These are phyloP conservation scores for Saccharum spontaneum DNA, from an alignment of 176 grass and related monocot genomes.

Conservation along the genomic window DNA sequence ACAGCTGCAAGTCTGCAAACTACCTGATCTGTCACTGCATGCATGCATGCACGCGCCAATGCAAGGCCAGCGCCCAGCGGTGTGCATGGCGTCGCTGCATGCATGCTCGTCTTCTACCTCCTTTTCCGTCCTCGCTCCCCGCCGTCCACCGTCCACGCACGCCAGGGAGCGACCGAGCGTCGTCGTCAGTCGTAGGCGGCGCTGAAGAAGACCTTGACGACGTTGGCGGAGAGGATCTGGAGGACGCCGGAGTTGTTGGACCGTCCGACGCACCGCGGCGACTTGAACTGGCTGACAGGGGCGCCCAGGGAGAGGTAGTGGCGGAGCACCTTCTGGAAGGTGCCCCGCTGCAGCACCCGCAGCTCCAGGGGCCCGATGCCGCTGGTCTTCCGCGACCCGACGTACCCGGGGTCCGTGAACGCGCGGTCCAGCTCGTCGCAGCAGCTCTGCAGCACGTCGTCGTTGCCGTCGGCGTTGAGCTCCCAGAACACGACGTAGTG, in stretches of 20 bases:
- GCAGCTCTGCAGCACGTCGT: slow-evolving; percentile 57
- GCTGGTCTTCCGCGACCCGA: slow-evolving; percentile 19
- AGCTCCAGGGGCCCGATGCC: too few species aligned
- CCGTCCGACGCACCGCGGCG: slow-evolving; percentile 49
- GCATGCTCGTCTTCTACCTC: too few species aligned
- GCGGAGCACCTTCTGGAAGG: slow-evolving; percentile 63
- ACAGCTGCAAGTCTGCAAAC: not conserved
- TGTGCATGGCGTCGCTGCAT: too few species aligned
- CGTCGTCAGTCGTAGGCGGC: slow-evolving; percentile 24
- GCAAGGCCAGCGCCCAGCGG: too few species aligned
- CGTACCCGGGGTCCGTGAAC: slow-evolving; percentile 64
- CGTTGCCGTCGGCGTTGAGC: slow-evolving; percentile 33
- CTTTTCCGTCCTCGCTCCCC: too few species aligned
- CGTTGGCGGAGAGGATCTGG: slow-evolving; percentile 48
- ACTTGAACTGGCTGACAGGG: slow-evolving; percentile 87
- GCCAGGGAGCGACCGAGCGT: too few species aligned
- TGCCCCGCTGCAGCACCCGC: slow-evolving; percentile 16
- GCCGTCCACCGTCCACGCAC: too few species aligned
- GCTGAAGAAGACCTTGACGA: slow-evolving; percentile 44
- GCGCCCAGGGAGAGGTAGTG: slow-evolving; percentile 57
- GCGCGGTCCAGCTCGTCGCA: slow-evolving; percentile 68
- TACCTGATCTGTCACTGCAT: too few species aligned
- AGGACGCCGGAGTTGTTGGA: slow-evolving; percentile 61
- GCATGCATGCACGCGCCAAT: too few species aligned
- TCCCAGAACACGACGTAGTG: slow-evolving; percentile 86